A percentile compares a stretch with the other conserved stretches of the same genome.
Conservation (phyloP, 2,329 filamentous ascomycete genomes). For the Xylaria sp. region DNA sequence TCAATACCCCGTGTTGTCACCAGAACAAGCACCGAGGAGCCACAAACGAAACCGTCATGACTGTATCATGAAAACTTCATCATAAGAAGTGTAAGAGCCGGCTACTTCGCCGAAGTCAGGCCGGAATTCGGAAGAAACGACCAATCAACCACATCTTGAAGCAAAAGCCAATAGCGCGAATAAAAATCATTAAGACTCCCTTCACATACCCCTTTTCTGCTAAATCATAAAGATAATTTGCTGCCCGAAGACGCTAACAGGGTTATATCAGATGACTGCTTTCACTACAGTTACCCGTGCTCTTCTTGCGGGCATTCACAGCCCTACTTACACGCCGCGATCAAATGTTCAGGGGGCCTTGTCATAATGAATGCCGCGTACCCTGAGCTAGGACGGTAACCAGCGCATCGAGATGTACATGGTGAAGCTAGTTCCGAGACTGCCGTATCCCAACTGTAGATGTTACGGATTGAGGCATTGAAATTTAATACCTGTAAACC, state of each 20-base stretch:
- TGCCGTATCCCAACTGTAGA: not conserved
- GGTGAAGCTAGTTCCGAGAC: not conserved
- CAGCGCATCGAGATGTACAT: not conserved
- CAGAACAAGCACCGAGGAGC: not conserved
- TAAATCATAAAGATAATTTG: not conserved
- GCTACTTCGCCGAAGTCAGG: not conserved
- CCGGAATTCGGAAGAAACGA: no score
- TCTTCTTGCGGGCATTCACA: not conserved
- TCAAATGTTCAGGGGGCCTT: no score
- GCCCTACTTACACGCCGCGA: not conserved
- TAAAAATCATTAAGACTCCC: not conserved
- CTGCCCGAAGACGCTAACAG: not conserved
- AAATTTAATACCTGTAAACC: not conserved
- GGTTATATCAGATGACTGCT: not conserved
- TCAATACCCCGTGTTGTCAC: slow-evolving; percentile 8
- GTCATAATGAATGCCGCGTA: no score
- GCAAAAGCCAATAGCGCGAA: no score
- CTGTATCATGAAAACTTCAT: not conserved
- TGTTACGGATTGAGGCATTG: not conserved
- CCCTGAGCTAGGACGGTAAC: no score
- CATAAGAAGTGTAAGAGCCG: slow-evolving; percentile 11
- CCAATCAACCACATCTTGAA: no score
- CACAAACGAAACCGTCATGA: slow-evolving; percentile 7
- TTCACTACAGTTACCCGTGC: not conserved
- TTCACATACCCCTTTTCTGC: not conserved